Percentiles rank a stretch among this genome's conserved stretches.
Conservation (phyloP, 768 basidiomycete genomes). For the Plicaturopsis crispa region DNA sequence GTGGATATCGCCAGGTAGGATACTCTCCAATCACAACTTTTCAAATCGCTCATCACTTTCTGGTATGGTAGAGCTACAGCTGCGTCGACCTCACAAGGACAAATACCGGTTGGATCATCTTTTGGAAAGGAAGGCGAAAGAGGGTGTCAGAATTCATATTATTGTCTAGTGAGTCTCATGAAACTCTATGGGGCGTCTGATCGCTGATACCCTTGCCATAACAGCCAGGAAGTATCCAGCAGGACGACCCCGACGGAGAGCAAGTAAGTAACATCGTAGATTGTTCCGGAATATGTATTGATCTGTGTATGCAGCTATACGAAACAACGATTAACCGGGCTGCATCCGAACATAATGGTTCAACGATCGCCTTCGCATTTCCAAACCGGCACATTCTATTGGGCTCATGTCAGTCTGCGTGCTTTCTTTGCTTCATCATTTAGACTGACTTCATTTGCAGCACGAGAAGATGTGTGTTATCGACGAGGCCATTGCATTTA, state of each 20-base stretch:
- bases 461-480: constrained; percentile 98
- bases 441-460: constrained; percentile 29
- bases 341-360: constrained; percentile 92
- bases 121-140: constrained; percentile 84
- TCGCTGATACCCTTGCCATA: constrained; percentile 6
- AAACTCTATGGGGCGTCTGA: neutral
- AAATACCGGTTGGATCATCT: constrained; percentile 83
- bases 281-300: neutral
- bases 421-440: neutral
- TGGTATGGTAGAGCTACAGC: constrained; percentile 52
- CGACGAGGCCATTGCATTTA: constrained; percentile 95
- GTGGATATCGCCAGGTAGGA: constrained; percentile 87
- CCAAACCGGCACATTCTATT: constrained; percentile 95
- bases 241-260: constrained; percentile 92
- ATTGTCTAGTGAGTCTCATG: constrained; percentile 73
- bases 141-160: constrained; percentile 93
- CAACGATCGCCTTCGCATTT: constrained; percentile 98
- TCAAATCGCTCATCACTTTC: neutral
- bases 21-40: constrained; percentile 1
- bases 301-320: constrained; percentile 50
- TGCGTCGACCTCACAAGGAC: constrained; percentile 80
- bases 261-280: constrained; percentile 45
- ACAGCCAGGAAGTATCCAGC: constrained; percentile 90
- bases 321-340: constrained; percentile 67
- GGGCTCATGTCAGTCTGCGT: constrained; percentile 78